A percentile compares a stretch with the other conserved stretches of the same genome.
Conservation (phyloP, 306 rosid genomes). For the Acacia confusa region DNA sequence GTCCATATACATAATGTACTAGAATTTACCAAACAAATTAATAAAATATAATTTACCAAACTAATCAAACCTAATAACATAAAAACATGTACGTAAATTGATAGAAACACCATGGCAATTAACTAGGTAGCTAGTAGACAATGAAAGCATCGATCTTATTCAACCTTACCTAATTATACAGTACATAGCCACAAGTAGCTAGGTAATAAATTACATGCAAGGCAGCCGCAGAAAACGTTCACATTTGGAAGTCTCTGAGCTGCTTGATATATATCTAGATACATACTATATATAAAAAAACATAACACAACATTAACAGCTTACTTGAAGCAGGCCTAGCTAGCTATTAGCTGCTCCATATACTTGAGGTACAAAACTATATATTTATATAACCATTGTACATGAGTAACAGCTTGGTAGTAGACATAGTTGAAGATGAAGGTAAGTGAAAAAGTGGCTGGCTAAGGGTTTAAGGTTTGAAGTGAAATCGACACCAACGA, state of each 20-base stretch:
- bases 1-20: too few relatives aligned
- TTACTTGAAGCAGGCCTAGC: neutral
- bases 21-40: too few relatives aligned
- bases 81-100: too few relatives aligned
- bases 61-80: too few relatives aligned
- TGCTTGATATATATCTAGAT: neutral
- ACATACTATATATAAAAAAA: too few relatives aligned
- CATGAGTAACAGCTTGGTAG: neutral
- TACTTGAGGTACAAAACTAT: neutral
- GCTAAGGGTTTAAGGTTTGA: neutral
- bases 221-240: neutral
- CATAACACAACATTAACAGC: too few relatives aligned
- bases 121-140: too few relatives aligned
- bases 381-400: neutral
- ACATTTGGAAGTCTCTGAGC: neutral
- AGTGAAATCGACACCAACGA: neutral
- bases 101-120: too few relatives aligned
- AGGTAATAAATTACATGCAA: neutral
- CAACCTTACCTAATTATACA: too few relatives aligned
- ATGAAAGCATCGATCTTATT: too few relatives aligned
- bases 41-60: too few relatives aligned
- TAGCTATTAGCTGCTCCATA: neutral
- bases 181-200: neutral
- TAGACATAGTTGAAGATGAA: neutral
- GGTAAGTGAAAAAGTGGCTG: neutral